Conservation (phyloP, 495 filamentous ascomycete genomes). For the Astrothelium subdiscretum region DNA sequence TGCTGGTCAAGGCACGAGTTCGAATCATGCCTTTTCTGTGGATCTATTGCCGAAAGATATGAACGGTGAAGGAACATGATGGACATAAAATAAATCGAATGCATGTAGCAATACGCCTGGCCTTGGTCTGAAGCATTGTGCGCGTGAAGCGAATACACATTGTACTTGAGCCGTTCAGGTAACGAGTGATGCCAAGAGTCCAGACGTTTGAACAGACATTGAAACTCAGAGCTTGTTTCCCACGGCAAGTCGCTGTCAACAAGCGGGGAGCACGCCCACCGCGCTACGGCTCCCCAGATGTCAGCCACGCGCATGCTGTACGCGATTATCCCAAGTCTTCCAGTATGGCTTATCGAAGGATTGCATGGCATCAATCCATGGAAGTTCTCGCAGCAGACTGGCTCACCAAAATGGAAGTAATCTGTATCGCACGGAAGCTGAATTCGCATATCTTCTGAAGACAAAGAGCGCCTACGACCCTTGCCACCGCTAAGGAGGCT, state of each 20-base stretch:
- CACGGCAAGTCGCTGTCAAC: constrained; percentile 18
- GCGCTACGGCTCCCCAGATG: constrained; percentile 22
- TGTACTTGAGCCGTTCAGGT: constrained; percentile 16
- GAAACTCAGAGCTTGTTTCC: constrained; percentile 15
- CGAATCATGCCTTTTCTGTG: constrained; percentile 8
- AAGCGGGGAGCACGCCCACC: constrained; percentile 19
- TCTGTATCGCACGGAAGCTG: constrained; percentile 23
- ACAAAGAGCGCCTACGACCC: constrained; percentile 18
- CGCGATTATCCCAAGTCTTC: constrained; percentile 20
- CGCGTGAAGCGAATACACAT: constrained; percentile 16
- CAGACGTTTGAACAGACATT: constrained; percentile 12
- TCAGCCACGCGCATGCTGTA: constrained; percentile 22
- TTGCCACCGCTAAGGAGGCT: constrained; percentile 23
- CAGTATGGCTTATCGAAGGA: constrained; percentile 4
- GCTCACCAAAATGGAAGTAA: constrained; percentile 20
- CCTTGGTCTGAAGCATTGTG: constrained; percentile 23
- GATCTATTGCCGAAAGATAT: constrained; percentile 20
- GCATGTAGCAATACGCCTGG: constrained; percentile 24
- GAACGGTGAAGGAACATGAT: constrained; percentile 23
- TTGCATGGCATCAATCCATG: constrained; percentile 12
- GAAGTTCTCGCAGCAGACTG: constrained; percentile 17
- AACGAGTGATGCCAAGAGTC: constrained; percentile 15
- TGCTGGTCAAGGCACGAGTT: background rate
- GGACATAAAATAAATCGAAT: constrained; percentile 21
- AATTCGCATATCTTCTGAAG: constrained; percentile 16